These are phyloP conservation scores for Setomelanomma holmii DNA, from an alignment of 2,329 filamentous ascomycete genomes.

Conservation along the genomic window DNA sequence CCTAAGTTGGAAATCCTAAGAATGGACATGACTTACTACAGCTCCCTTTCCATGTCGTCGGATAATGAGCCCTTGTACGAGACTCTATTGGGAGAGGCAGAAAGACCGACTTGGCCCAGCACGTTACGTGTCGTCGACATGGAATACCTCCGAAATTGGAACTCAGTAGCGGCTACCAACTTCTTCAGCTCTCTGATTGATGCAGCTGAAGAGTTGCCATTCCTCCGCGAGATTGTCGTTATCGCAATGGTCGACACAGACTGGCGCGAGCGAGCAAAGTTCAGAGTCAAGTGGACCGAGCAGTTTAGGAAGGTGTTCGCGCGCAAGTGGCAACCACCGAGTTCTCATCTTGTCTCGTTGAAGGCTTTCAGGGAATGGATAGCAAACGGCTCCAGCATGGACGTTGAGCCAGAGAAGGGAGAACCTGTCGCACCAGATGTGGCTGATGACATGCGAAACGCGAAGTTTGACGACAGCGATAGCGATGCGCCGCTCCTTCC, in stretches of 20 bases:
- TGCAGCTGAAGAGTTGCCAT: constrained; percentile 68
- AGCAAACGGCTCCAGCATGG: constrained; percentile 6
- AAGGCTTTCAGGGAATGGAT: constrained; percentile 54
- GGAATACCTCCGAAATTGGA: constrained; percentile 78
- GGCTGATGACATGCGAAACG: constrained; percentile 1
- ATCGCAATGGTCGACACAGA: constrained; percentile 74
- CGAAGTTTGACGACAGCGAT: constrained; percentile 24
- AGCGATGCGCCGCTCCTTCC: constrained; percentile 38
- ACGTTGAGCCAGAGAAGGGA: constrained; percentile 6
- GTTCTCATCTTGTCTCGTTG: constrained; percentile 51
- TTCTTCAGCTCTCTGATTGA: constrained; percentile 82
- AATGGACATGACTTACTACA: constrained; percentile 82
- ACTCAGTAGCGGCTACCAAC: constrained; percentile 70
- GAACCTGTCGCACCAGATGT: constrained; percentile 33
- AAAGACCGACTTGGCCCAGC: constrained; percentile 80
- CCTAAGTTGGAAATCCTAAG: constrained; percentile 73
- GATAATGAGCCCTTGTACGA: constrained; percentile 80
- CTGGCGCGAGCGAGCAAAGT: constrained; percentile 82
- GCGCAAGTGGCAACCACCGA: constrained; percentile 56
- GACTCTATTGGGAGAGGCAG: constrained; percentile 64
- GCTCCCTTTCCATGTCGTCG: constrained; percentile 69
- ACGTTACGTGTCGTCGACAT: constrained; percentile 76
- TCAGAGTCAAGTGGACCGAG: constrained; percentile 79
- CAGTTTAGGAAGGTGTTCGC: constrained; percentile 73
- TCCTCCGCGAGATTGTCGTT: constrained; percentile 74